phyloP scores from a whole-genome alignment of 805 yeast genomes.

The Candida michaelii region DNA sequence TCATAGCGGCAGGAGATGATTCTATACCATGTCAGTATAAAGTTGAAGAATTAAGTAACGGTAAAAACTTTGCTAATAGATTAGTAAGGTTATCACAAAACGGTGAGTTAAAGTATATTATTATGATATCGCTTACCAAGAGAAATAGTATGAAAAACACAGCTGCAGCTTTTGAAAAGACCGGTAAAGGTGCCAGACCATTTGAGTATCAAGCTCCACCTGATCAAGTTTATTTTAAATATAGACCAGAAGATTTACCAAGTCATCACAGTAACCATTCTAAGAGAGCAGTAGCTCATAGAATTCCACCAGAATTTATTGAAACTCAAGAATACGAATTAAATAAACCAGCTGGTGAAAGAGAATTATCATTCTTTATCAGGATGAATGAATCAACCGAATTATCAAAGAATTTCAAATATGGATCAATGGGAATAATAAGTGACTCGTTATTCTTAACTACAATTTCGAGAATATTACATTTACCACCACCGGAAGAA shows the following conservation, averaged over 20 bases:
- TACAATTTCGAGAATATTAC: slow-evolving; percentile 27
- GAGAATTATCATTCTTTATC: slow-evolving; percentile 34
- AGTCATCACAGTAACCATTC: slow-evolving; percentile 17
- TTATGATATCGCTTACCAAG: slow-evolving; percentile 36
- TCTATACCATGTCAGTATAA: slow-evolving; percentile 26
- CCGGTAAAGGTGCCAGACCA: slow-evolving; percentile 25
- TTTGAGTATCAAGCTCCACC: slow-evolving; percentile 33
- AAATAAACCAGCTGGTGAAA: slow-evolving; percentile 26
- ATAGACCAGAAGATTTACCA: slow-evolving; percentile 19
- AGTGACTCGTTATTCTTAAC: slow-evolving; percentile 35
- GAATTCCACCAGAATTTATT: slow-evolving; percentile 27
- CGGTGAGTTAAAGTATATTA: slow-evolving; percentile 29
- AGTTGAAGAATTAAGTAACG: slow-evolving; percentile 35
- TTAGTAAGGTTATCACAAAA: slow-evolving; percentile 31
- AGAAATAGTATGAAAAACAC: slow-evolving; percentile 25
- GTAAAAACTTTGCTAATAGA: slow-evolving; percentile 36
- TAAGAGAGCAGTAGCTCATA: slow-evolving; percentile 21
- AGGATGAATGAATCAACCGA: slow-evolving; percentile 22
- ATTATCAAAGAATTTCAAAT: slow-evolving; percentile 20
- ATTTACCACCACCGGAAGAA: slow-evolving; percentile 20
- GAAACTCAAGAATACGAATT: slow-evolving; percentile 23
- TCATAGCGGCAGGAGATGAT: slow-evolving; percentile 39
- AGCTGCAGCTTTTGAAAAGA: slow-evolving; percentile 15
- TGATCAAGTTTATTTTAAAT: slow-evolving; percentile 22
- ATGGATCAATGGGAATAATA: slow-evolving; percentile 25